phyloP scores from a whole-genome alignment of 345 rosid species.

The Luvunga scandens region DNA sequence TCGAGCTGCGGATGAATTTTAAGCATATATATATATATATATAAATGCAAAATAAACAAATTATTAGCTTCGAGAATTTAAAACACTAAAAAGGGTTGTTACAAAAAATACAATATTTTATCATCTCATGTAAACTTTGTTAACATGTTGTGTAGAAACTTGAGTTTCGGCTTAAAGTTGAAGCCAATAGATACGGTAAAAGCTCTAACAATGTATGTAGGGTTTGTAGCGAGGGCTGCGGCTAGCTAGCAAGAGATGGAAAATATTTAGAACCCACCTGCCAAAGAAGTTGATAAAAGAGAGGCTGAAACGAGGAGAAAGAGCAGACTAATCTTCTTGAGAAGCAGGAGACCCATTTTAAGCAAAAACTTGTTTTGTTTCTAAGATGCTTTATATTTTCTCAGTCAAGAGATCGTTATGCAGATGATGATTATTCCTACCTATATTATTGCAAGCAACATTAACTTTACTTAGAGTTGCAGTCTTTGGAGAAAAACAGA shows the following conservation, averaged over 20 bases:
- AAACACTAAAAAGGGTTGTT: not conserved
- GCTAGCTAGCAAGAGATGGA: not conserved
- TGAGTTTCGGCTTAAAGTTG: not conserved
- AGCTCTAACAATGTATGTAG: conserved; percentile 7
- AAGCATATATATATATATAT: not conserved
- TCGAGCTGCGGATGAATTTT: conserved; percentile 38
- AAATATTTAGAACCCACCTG: conserved; percentile 33
- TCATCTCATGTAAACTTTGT: not conserved
- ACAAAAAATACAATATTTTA: too few relatives aligned
- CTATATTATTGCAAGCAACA: conserved; percentile 1
- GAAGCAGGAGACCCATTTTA: conserved; percentile 33
- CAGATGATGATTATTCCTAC: conserved; percentile 21
- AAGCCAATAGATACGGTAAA: not conserved
- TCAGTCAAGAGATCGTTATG: conserved; percentile 13
- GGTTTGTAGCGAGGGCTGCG: conserved; percentile 18
- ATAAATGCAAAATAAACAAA: not conserved
- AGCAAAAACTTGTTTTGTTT: conserved; percentile 5
- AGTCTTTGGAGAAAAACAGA: conserved; percentile 1
- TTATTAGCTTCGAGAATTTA: not conserved
- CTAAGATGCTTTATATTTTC: not conserved
- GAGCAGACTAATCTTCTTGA: conserved; percentile 42
- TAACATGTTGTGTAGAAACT: not conserved
- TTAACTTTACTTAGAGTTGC: not conserved
- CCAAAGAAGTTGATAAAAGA: conserved; percentile 38
- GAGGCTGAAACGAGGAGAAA: conserved; percentile 52